Percentiles rank a stretch among this genome's conserved stretches.
Evolutionary conservation across 805 yeast species (phyloP).

Genomic region (Candida germanica): DNA sequence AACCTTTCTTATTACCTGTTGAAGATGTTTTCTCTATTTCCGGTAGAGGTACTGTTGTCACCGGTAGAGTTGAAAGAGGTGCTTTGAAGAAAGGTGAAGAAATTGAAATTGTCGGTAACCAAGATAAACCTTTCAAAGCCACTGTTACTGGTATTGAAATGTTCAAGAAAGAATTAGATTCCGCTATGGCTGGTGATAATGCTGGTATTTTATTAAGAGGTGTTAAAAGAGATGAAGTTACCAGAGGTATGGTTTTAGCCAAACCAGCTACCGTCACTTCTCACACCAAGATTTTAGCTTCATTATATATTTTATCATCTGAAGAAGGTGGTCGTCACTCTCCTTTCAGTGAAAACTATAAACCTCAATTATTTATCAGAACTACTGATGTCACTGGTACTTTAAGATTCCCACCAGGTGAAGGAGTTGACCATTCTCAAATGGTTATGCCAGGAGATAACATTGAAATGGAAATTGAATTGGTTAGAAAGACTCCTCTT

Average conservation of each 20-base stretch:
- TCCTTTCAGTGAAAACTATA: conserved; percentile 94
- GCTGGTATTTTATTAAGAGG: conserved; percentile 98
- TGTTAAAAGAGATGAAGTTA: conserved; percentile 93
- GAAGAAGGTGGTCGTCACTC: conserved; percentile 99
- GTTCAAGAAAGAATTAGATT: conserved; percentile 98
- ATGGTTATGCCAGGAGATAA: conserved; percentile 99
- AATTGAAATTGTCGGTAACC: conserved; percentile 92
- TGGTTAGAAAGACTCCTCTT: conserved; percentile 86
- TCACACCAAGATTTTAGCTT: conserved; percentile 90
- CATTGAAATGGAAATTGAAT: conserved; percentile 89
- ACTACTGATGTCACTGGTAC: conserved; percentile 93
- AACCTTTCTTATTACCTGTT: conserved; percentile 94
- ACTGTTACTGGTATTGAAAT: conserved; percentile 98
- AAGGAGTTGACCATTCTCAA: conserved; percentile 74
- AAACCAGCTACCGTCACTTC: conserved; percentile 91
- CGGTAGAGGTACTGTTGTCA: conserved; percentile 99
- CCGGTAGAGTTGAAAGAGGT: conserved; percentile 99
- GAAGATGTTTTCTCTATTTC: conserved; percentile 97
- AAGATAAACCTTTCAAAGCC: conserved; percentile 83
- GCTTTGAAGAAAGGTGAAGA: conserved; percentile 97
- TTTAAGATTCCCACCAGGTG: conserved; percentile 78
- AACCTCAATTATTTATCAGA: conserved; percentile 96
- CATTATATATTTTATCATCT: conserved; percentile 86
- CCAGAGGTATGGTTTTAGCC: conserved; percentile 96
- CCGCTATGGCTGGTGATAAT: conserved; percentile 98